These are phyloP conservation scores for Talaromyces piceae DNA, from an alignment of 2,329 filamentous ascomycete species.

Conservation along the genomic window DNA sequence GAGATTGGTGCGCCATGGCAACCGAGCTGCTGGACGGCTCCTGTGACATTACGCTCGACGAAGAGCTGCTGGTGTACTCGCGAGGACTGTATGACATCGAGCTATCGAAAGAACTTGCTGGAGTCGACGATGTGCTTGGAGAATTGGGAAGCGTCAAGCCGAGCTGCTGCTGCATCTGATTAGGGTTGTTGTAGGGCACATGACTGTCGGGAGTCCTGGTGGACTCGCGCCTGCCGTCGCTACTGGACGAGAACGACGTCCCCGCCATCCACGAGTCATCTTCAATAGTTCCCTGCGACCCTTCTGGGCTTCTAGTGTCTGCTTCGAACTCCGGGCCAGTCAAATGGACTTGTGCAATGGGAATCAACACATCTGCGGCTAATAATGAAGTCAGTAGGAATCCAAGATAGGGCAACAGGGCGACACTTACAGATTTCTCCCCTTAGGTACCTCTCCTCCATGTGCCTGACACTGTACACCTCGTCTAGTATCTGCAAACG, in stretches of 20 bases:
- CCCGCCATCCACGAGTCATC: constrained; percentile 5
- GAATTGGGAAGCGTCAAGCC: constrained; percentile 1
- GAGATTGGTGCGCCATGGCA: neutral
- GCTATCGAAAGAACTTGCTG: constrained; percentile 11
- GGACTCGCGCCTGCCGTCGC: constrained; percentile 6
- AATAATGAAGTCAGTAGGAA: neutral
- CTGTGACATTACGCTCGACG: constrained; percentile 12
- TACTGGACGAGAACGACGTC: constrained; percentile 3
- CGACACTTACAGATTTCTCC: constrained; percentile 29
- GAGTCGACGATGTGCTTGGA: constrained; percentile 3
- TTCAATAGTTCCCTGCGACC: constrained; percentile 1
- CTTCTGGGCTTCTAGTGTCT: constrained; percentile 9
- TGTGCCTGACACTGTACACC: constrained; percentile 31
- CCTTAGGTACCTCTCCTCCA: constrained; percentile 31
- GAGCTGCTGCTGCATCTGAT: constrained; percentile 1
- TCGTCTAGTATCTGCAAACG: constrained; percentile 33
- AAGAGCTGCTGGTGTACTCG: constrained; percentile 8
- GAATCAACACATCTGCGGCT: constrained; percentile 24
- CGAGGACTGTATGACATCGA: constrained; percentile 9
- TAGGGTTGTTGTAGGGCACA: constrained; percentile 5
- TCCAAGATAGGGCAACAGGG: neutral
- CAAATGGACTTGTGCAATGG: constrained; percentile 23
- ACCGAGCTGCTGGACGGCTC: constrained; percentile 5
- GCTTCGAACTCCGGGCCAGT: constrained; percentile 16
- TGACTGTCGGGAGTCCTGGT: constrained; percentile 4